Base-by-base conservation (phyloP, 176 grass and related monocot species). In the Bolboschoenus planiculmis region DNA sequence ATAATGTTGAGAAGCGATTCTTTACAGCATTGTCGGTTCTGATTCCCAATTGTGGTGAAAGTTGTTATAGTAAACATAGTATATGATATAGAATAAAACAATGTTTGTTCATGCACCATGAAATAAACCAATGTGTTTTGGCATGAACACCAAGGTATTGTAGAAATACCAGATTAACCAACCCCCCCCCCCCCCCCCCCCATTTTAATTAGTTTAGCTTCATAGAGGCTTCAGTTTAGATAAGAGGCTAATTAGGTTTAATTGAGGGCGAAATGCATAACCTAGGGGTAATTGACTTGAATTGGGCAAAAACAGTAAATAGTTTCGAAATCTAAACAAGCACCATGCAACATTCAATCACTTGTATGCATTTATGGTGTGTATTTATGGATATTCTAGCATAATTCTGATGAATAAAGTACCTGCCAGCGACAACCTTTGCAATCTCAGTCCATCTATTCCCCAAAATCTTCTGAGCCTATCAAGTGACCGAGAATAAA, bases 401-500 rank as follows among this genome's bases (percentile, higher is more conserved):
- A 51, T 51, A 64, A 85, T 15, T 65, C 18, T 50, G 42, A 55
- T 29, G 10, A 90, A 65, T 80, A 54, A 73, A 88, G 18, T 85
- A 99, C 96, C 96, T 99, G 82, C 96, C 92, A 8, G 96, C 88
- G 11, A 99, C 92, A 57, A 99, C 91, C 61, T 99, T 99, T n/a
- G 92, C 93, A 66, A 99, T 99, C 83, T 99, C 96, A 85, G 96
- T 99, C 96, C 91, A 95, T 87, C 80, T 93, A 79, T 99, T 99
- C 46, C 96, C 96, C 44, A 95, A 85, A 87, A 91, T 72, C 83
- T 93, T 99, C 84, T 99, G 97, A 78, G 93, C 93, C 97, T 95
- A 79, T 68, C 7, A 91, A 64, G 63, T 74, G 23, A 85, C 10
- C 21, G 18, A 62, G 21, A 82, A 82, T 65, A 61, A 59, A 80